Base-by-base conservation (phyloP, 805 yeast species). In the Yarrowia osloensis region DNA sequence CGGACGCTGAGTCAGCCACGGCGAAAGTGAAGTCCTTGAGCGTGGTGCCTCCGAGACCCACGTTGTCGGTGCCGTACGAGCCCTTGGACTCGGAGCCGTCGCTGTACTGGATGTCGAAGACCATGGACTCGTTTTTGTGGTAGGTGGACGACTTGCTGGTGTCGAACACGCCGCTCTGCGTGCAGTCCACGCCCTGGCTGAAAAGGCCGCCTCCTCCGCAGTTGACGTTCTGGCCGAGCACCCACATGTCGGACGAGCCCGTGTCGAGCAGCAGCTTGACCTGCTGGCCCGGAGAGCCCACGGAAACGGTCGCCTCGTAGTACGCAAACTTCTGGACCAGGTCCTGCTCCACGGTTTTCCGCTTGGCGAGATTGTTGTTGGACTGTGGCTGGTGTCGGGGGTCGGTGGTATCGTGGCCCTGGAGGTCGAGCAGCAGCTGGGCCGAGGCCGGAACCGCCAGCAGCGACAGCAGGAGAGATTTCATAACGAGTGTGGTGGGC, bases 181-280 rank as follows among this genome's bases (percentile, higher is more conserved):
- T 28, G 35, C 63, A 57, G 49, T 57, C 63, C 19, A 57, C 46
- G 26, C 63, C 63, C 12, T 15, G 13, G 63, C 63, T 40, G 15
- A 57, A 57, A 13, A 57, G 2, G 12, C 63, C 63, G n/a, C 63
- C 62, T 21, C 62, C 49, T 39, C 63, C 49, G 19, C 63, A 57
- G 63, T 40, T 21, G 28, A 57, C 63, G 17, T 49, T 5, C n/a
- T 24, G 37, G 6, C 67, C 54, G 22, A 55, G 78, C 28, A 87
- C 84, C 89, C 89, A 87, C 55, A 87, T 74, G 73, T 88, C 91
- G 0, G 88, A 81, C 0, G 90, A 86, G 2, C 91, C 92, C 1
- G 91, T 88, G 72, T 88, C 92, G 17, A 88, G 73, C 47, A 87
- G 75, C 7, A 87, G 85, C 5, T 78, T 79, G 5, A 87, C 77